Conservation (phyloP, 2,329 filamentous ascomycete species). For the Zymoseptoria passerinii region DNA sequence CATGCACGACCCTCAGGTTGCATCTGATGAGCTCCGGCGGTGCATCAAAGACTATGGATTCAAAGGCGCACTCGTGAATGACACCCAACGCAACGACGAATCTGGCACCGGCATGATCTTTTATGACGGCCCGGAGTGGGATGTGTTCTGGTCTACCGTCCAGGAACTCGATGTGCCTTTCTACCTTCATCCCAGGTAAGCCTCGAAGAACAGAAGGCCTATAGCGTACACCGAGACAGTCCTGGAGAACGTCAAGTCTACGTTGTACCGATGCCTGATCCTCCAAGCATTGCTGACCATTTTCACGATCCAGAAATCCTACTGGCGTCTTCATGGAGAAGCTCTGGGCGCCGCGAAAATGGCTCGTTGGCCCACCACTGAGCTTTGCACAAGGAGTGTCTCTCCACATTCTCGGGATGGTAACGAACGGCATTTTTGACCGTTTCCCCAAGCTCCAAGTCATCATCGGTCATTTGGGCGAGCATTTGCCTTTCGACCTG, state of each 20-base stretch:
- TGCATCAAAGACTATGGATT: constrained; percentile 44
- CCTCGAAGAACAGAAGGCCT: too few species aligned
- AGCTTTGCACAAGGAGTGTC: constrained; percentile 52
- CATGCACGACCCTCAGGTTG: constrained; percentile 45
- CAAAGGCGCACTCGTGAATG: constrained; percentile 30
- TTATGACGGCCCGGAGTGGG: constrained; percentile 55
- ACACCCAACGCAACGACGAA: constrained; percentile 45
- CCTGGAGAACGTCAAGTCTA: too few species aligned
- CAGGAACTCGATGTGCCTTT: constrained; percentile 55
- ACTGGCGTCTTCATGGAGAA: constrained; percentile 48
- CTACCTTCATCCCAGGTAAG: constrained; percentile 51
- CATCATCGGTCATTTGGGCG: constrained; percentile 42
- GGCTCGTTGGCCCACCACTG: constrained; percentile 52
- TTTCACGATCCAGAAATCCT: constrained; percentile 8
- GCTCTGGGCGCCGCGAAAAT: constrained; percentile 51
- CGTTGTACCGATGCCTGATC: too few species aligned
- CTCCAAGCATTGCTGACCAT: too few species aligned
- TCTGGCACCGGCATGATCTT: constrained; percentile 53
- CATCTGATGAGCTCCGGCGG: constrained; percentile 43
- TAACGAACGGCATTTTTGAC: constrained; percentile 45
- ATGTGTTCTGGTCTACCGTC: constrained; percentile 52
- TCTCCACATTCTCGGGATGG: constrained; percentile 48
- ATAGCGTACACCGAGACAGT: too few species aligned
- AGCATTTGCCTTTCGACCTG: constrained; percentile 45
- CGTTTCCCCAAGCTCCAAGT: constrained; percentile 40